Base-by-base conservation (phyloP, 108 stramenopile genomes). In the Conticribra guillardii region DNA sequence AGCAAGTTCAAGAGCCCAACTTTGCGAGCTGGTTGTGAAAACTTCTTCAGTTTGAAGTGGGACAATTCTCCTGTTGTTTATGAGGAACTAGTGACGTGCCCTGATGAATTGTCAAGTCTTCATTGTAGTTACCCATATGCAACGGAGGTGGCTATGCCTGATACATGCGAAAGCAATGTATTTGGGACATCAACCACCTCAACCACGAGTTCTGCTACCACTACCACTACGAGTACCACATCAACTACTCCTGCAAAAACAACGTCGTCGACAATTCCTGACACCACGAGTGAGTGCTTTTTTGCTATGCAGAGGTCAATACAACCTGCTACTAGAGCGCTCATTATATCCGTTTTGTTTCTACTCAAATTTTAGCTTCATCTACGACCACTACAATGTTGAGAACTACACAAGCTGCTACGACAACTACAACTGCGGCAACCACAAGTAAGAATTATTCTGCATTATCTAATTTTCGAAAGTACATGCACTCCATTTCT, bases 31-130 rank as follows among this genome's bases (percentile, higher is more conserved):
- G 80, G 74, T 0, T 74, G 80, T 55, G 68, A 70, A 37, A 82
- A 82, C 66, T 82, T 82, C 58, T 55, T 44, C n/a, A 26, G 31
- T 24, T 63, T 82, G 27, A 63, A 63, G 47, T 82, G 82, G 82
- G 49, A 82, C 66, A 82, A 82, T 55, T 71, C 82, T 26, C 33
- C 48, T 2, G 82, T 82, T 29, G 32, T 4, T 4, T 82, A 79
- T 60, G 73, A 79, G 55, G 82, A 79, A n/a, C n/a, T n/a, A 56
- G 82, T 82, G 48, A n/a, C 61, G 9, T 84, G 83, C 64, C 83
- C 79, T 31, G 16, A 50, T 4, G 83, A 84, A 48, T 31, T 84
- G 28, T 34, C 59, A 3, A 18, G 29, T 27, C 50, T 83, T 3
- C 72, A 67, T 30, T 83, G 82, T 21, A 2, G 7, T 2, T 14